phyloP scores from a whole-genome alignment of 495 filamentous ascomycete species.

The Xylaria grammica region DNA sequence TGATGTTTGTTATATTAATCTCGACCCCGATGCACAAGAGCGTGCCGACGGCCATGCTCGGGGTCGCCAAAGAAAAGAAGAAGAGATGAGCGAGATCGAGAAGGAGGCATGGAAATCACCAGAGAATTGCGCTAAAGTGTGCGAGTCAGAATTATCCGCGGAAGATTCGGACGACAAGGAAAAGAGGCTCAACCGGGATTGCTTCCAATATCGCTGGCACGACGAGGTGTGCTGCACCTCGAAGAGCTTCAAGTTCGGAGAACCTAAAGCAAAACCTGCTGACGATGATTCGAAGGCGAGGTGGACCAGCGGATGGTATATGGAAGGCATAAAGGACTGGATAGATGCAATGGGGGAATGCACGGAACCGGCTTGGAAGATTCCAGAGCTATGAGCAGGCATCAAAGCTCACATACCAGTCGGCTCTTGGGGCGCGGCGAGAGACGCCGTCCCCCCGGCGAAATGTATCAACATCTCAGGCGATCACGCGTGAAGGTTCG shows the following conservation, averaged over 20 bases:
- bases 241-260: slow-evolving; percentile 40
- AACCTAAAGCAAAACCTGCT: slow-evolving; percentile 33
- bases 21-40: slow-evolving; percentile 35
- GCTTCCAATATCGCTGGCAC: slow-evolving; percentile 45
- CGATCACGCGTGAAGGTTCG: background rate
- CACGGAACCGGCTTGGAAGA: slow-evolving; percentile 35
- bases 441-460: background rate
- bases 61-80: slow-evolving; percentile 37
- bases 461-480: slow-evolving; percentile 8
- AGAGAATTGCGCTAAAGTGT: slow-evolving; percentile 48
- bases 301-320: slow-evolving; percentile 42
- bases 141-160: slow-evolving; percentile 37
- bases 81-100: slow-evolving; percentile 43
- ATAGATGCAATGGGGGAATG: slow-evolving; percentile 42
- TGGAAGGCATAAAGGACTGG: slow-evolving; percentile 45
- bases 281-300: slow-evolving; percentile 25
- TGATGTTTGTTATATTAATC: slow-evolving; percentile 43
- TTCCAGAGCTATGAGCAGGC: slow-evolving; percentile 22
- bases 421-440: background rate
- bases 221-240: slow-evolving; percentile 42
- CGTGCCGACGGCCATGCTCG: slow-evolving; percentile 23
- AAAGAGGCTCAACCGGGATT: slow-evolving; percentile 35
- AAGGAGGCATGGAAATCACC: slow-evolving; percentile 44
- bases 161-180: slow-evolving; percentile 38
- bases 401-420: background rate